Evolutionary conservation across 352 stramenopile species (phyloP).

Genomic region (Phytophthora pisi): DNA sequence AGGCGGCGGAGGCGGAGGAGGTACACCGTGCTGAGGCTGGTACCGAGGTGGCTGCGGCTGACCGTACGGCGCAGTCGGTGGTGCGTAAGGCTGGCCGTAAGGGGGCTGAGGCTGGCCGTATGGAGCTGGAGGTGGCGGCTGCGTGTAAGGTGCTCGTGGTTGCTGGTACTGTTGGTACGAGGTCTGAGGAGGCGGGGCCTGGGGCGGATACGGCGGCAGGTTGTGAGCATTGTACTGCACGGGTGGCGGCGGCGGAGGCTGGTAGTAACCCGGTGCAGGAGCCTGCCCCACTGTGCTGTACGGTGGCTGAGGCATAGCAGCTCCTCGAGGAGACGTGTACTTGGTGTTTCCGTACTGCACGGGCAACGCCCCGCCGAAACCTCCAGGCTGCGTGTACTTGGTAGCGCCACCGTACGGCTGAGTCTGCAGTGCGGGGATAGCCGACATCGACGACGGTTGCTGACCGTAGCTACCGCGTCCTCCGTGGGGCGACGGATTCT

Average conservation of each 20-base stretch:
- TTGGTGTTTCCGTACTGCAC: conserved; percentile 43
- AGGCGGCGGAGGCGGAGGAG: conserved; percentile 23
- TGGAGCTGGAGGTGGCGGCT: conserved; percentile 16
- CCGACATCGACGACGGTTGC: conserved; percentile 17
- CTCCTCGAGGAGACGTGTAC: conserved; percentile 42
- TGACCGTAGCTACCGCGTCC: conserved; percentile 18
- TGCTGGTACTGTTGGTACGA: conserved; percentile 37
- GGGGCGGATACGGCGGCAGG: conserved; percentile 32
- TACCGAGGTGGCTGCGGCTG: conserved; percentile 20
- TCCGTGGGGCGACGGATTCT: conserved; percentile 11
- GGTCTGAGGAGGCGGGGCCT: conserved; percentile 21
- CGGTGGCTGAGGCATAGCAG: conserved; percentile 24
- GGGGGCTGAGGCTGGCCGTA: conserved; percentile 19
- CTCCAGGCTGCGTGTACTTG: conserved; percentile 55
- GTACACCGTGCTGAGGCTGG: conserved; percentile 16
- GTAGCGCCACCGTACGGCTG: conserved; percentile 52
- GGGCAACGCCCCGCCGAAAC: conserved; percentile 20
- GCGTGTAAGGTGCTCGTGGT: conserved; percentile 17
- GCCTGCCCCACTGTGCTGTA: conserved; percentile 33
- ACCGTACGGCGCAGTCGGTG: conserved; percentile 15
- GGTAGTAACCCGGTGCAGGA: conserved; percentile 30
- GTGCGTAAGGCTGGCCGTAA: conserved; percentile 18
- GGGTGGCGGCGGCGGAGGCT: conserved; percentile 30
- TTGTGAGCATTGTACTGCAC: conserved; percentile 36
- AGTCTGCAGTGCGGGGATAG: conserved; percentile 39